Conservation (phyloP, 768 basidiomycete species). For the Rhodocollybia butyracea region DNA sequence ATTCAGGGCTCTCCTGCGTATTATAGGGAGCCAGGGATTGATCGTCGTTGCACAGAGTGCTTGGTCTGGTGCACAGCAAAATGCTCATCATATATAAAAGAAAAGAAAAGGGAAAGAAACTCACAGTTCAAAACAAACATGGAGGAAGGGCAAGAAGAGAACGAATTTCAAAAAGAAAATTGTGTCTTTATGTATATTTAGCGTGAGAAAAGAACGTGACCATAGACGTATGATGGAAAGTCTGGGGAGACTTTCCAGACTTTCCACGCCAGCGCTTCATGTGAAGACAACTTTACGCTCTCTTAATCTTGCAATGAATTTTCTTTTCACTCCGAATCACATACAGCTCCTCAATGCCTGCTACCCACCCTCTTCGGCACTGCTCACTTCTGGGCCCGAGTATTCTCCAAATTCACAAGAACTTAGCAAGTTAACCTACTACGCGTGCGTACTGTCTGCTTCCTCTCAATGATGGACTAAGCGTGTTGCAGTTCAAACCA, state of each 20-base stretch:
- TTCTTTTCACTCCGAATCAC: conserved; percentile 79
- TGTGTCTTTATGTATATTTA: too few species aligned
- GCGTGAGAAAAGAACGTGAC: too few species aligned
- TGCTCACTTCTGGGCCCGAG: conserved; percentile 72
- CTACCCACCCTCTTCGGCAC: conserved; percentile 76
- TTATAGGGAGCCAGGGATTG: conserved; percentile 41
- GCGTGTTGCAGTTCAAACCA: conserved; percentile 55
- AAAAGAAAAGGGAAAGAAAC: conserved; percentile 18
- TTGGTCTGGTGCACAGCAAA: conserved; percentile 63
- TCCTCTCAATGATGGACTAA: neutral
- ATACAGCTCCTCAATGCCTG: conserved; percentile 81
- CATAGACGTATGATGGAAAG: too few species aligned
- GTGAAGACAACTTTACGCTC: neutral
- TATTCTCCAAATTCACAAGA: conserved; percentile 83
- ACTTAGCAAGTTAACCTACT: conserved; percentile 81
- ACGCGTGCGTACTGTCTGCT: conserved; percentile 44
- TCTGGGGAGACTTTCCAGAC: conserved; percentile 9
- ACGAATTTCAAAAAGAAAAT: too few species aligned
- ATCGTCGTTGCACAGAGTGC: conserved; percentile 37
- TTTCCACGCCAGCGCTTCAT: neutral
- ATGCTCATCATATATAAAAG: conserved; percentile 36
- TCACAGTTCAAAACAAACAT: conserved; percentile 9
- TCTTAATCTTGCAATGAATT: conserved; percentile 46
- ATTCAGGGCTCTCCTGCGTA: conserved; percentile 55
- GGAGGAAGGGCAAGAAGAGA: conserved; percentile 7